Percentiles rank a stretch among this genome's conserved stretches.
phyloP scores from a whole-genome alignment of 2,329 filamentous ascomycete species.

The Ambrosiella cleistominuta region DNA sequence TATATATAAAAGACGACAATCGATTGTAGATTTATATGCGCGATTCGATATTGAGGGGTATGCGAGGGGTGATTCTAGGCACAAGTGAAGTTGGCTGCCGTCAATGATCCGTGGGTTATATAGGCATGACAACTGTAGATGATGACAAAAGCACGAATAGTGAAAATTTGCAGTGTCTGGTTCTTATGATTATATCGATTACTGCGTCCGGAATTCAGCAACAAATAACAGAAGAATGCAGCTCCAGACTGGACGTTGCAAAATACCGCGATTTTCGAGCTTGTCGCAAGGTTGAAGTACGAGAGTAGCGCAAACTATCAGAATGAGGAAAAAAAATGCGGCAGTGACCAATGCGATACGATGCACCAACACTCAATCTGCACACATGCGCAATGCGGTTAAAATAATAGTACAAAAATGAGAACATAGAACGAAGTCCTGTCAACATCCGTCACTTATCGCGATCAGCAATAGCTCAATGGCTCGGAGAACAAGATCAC shows the following conservation, averaged over 20 bases:
- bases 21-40: too few species aligned
- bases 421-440: too few species aligned
- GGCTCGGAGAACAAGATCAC: too few species aligned
- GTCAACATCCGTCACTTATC: too few species aligned
- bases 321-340: not conserved
- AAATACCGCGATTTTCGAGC: not conserved
- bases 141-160: not conserved
- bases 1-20: too few species aligned
- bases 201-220: not conserved
- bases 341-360: not conserved
- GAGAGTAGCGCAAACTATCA: not conserved
- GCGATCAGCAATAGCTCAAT: too few species aligned
- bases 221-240: not conserved
- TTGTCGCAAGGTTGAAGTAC: not conserved
- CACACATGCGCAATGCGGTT: not conserved
- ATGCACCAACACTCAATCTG: not conserved
- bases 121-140: too few species aligned
- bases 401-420: too few species aligned
- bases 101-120: not conserved
- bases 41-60: not conserved
- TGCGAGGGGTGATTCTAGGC: not conserved
- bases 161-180: too few species aligned
- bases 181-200: too few species aligned
- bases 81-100: not conserved
- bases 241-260: not conserved